Evolutionary conservation across 192 early-diverging fungal genomes (phyloP), one percentile per base, ranked within the genome.

Genomic region (Backusella mclennaniae): DNA sequence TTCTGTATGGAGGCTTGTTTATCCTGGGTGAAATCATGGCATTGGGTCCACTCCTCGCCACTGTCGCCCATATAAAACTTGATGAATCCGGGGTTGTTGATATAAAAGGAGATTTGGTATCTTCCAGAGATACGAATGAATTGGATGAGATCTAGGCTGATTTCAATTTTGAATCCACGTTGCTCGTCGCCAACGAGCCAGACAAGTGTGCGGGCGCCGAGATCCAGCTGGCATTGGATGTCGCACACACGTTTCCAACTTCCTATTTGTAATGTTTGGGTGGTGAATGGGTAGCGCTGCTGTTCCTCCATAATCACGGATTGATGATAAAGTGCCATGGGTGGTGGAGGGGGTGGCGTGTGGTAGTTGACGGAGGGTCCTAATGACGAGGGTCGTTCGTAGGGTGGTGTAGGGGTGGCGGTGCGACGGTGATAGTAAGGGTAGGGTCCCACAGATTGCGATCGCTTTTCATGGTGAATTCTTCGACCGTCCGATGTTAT

Each of bases 161-260:
- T 84, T 6, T 86, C 85, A 77, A 89, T 88, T 67, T 86, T 85
- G 78, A 89, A 91, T n/a, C 81, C 82, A 12, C 82, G 82, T 46
- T 84, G 75, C 67, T 82, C 80, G 74, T 91, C 89, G 6, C 84
- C 81, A 33, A 91, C 89, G 71, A 86, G 83, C 89, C 89, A 91
- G 9, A 84, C 84, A 77, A 90, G 80, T 29, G 82, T 53, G 19
- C 80, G 84, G 21, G 79, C 75, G 4, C 76, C 75, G 0, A 84
- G 78, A 39, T 85, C 82, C 72, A 86, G 89, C 66, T 84, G 85
- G 68, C 90, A 91, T 23, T 83, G 77, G 38, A 91, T 72, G 46
- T 89, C 88, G 15, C 79, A 86, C 71, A 91, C 90, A 52, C 90
- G 82, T 72, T 88, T 84, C 90, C 90, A 91, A 14, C 85, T 88